Evolutionary conservation across 2,329 filamentous ascomycete species (phyloP), one percentile per base, ranked within the genome.

Genomic region (Colletotrichum sp.): DNA sequence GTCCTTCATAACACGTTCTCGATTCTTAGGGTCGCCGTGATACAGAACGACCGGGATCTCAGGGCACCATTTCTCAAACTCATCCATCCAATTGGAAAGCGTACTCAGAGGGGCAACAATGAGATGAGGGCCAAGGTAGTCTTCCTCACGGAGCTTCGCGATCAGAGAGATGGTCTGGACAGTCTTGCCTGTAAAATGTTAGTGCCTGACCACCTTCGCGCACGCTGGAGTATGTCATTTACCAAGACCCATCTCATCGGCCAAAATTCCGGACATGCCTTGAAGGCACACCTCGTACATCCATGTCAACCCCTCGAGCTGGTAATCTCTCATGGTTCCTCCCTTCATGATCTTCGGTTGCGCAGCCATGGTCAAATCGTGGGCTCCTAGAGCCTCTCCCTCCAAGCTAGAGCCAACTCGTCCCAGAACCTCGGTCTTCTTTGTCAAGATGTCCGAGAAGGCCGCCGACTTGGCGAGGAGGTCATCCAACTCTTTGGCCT

Each of bases 251-350:
- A 98, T 98, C 83, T 98, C 96, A 79, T 98, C 96, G 0, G 96
- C 96, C 36, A 98, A 83, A 73, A 98, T 98, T 2, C 96, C 96
- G 78, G 95, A 97, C 83, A 98, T 91, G 13, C 96, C 96, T 80
- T 98, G 97, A 3, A 89, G 85, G 72, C 90, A 91, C 69, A 92
- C 90, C 87, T 98, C 95, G 79, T 94, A 98, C 87, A 99, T 93
- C 97, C 97, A 99, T 1, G 98, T 97, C 1, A 99, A 84, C 0
- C 97, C 97, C 82, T 98, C 96, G 0, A 99, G 86, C 80, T 99
- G 97, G 81, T 99, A 99, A 77, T 95, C 94, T 21, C 96, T 90
- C 96, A 99, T 98, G 5, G 93, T 94, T 2, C 97, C 97, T 7
- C 95, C 95, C 1, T 93, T 92, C 79, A 99, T 92, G 74, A 96